These are phyloP conservation scores for Tolypocladium tundrense DNA, from an alignment of 2,329 filamentous ascomycete species.

Conservation along the genomic window DNA sequence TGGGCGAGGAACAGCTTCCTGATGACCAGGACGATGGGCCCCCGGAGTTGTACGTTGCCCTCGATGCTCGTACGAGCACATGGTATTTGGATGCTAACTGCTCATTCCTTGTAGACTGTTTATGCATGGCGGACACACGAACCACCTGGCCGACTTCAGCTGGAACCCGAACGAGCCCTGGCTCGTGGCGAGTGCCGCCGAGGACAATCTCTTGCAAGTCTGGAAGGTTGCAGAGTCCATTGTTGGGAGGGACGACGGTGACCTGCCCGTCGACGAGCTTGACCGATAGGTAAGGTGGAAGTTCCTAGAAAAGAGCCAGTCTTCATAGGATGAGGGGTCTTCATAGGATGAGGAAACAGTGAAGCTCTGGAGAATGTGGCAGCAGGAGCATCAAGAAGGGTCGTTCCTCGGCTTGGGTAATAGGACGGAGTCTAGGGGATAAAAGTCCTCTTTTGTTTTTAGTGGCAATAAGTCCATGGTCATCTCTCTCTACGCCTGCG, in stretches of 20 bases:
- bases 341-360: slow-evolving; percentile 1
- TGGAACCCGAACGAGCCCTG: slow-evolving; percentile 97
- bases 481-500: not conserved
- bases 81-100: slow-evolving; percentile 9
- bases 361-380: slow-evolving; percentile 11
- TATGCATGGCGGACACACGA: slow-evolving; percentile 98
- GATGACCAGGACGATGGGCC: slow-evolving; percentile 94
- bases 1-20: slow-evolving; percentile 88
- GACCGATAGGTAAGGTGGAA: slow-evolving; percentile 43
- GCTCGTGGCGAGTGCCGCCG: slow-evolving; percentile 90
- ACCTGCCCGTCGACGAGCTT: slow-evolving; percentile 68
- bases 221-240: slow-evolving; percentile 82
- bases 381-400: slow-evolving; percentile 4
- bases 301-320: slow-evolving; percentile 18
- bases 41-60: slow-evolving; percentile 68
- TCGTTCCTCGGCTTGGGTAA: not conserved
- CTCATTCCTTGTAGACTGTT: slow-evolving; percentile 53
- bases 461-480: not conserved
- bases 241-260: slow-evolving; percentile 65
- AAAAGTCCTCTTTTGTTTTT: not conserved
- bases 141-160: slow-evolving; percentile 90
- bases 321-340: slow-evolving; percentile 19
- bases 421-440: not conserved
- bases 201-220: slow-evolving; percentile 93
- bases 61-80: not conserved